Evolutionary conservation across 345 rosid genomes (phyloP).

Genomic region (Moricandia arvensis): DNA sequence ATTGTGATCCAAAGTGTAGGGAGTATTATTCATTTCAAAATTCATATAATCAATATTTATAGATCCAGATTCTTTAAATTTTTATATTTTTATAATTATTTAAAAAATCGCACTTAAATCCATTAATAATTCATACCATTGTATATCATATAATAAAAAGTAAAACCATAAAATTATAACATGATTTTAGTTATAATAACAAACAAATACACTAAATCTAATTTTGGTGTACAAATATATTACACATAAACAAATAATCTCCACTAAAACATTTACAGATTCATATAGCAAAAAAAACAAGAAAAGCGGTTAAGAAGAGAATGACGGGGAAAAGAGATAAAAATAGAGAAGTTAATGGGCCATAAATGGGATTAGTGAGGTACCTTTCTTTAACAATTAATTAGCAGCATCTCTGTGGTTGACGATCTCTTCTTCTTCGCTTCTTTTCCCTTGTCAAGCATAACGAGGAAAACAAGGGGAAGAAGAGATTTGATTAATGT

Average conservation of each 20-base stretch:
- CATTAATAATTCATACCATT: no score
- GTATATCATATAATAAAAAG: no score
- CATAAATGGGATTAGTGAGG: slow-evolving; percentile 28
- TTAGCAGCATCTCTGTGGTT: slow-evolving; percentile 4
- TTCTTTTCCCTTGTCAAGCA: slow-evolving; percentile 6
- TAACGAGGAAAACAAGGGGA: slow-evolving; percentile 21
- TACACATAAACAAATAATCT: background rate
- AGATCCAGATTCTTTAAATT: no score
- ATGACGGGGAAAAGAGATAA: slow-evolving; percentile 25
- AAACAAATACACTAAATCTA: no score
- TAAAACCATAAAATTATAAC: no score
- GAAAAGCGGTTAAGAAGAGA: slow-evolving; percentile 23
- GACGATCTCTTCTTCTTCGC: slow-evolving; percentile 20
- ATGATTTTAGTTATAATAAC: no score
- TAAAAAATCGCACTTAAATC: no score
- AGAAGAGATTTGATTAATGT: slow-evolving; percentile 22
- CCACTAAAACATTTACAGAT: background rate
- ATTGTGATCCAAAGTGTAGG: no score
- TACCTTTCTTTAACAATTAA: slow-evolving; percentile 21
- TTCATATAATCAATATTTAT: no score
- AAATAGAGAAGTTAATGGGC: slow-evolving; percentile 28
- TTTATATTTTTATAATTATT: no score
- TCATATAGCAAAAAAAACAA: background rate
- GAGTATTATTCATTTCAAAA: no score
- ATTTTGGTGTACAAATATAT: no score